phyloP scores from a whole-genome alignment of 441 rosid species.

The Syzygium malaccense region DNA sequence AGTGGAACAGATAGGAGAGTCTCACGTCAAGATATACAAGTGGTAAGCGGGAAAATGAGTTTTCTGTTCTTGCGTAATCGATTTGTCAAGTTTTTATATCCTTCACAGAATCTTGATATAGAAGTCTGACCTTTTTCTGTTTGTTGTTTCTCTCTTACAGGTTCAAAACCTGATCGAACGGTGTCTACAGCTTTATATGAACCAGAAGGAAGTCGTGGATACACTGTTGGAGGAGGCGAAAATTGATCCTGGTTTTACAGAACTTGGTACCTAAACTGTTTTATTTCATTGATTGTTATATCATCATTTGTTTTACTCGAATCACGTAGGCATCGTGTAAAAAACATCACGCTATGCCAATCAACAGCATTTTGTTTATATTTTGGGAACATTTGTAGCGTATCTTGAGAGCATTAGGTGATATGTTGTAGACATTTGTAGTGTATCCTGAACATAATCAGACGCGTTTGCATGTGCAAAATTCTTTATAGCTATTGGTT shows the following conservation, averaged over 20 bases:
- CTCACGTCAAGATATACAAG: slow-evolving; percentile 83
- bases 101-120: neutral
- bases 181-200: slow-evolving; percentile 96
- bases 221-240: slow-evolving; percentile 81
- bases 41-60: slow-evolving; percentile 29
- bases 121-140: neutral
- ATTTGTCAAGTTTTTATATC: neutral
- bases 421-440: neutral
- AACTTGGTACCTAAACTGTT: slow-evolving; percentile 54
- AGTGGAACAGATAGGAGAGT: slow-evolving; percentile 72
- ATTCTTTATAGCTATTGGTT: neutral
- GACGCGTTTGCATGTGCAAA: neutral
- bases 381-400: neutral
- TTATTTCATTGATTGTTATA: neutral
- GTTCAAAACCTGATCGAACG: slow-evolving; percentile 97
- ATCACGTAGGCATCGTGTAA: neutral
- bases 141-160: slow-evolving; percentile 34
- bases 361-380: neutral
- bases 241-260: slow-evolving; percentile 97
- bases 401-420: neutral
- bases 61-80: neutral
- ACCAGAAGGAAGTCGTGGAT: slow-evolving; percentile 83
- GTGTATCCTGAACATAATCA: neutral
- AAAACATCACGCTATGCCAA: neutral
- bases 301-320: neutral